A percentile compares a stretch with the other conserved stretches of the same genome.
Conservation (phyloP, 352 stramenopile genomes). For the Plasmopara halstedii region DNA sequence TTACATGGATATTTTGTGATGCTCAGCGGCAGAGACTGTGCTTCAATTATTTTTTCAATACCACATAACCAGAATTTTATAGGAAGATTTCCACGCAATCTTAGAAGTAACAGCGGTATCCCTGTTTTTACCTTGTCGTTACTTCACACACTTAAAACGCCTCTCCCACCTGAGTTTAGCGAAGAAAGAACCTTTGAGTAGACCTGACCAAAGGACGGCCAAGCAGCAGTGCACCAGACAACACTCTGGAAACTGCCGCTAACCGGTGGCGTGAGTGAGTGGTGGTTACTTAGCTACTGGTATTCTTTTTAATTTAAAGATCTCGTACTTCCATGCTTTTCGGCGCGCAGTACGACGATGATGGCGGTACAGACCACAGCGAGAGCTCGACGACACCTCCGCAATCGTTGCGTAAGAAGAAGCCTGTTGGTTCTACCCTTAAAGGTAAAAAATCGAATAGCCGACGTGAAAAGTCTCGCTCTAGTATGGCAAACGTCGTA, state of each 20-base stretch:
- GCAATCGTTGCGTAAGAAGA: slow-evolving; percentile 32
- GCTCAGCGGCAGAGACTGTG: too few relatives aligned
- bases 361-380: slow-evolving; percentile 27
- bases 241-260: slow-evolving; percentile 7
- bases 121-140: neutral
- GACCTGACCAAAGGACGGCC: slow-evolving; percentile 1
- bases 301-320: slow-evolving; percentile 5
- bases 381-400: slow-evolving; percentile 27
- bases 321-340: slow-evolving; percentile 29
- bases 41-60: too few relatives aligned
- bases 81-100: neutral
- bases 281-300: slow-evolving; percentile 3
- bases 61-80: too few relatives aligned
- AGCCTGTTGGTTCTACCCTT: slow-evolving; percentile 4
- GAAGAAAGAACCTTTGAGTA: slow-evolving; percentile 13
- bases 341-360: slow-evolving; percentile 45
- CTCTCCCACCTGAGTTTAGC: slow-evolving; percentile 23
- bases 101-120: neutral
- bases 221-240: neutral
- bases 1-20: too few relatives aligned
- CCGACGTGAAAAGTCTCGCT: slow-evolving; percentile 8
- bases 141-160: slow-evolving; percentile 5
- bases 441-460: slow-evolving; percentile 7
- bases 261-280: slow-evolving; percentile 1
- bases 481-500: slow-evolving; percentile 12